These are phyloP conservation scores for Ophiostoma pallidulum DNA, from an alignment of 2,329 filamentous ascomycete species.

Conservation along the genomic window DNA sequence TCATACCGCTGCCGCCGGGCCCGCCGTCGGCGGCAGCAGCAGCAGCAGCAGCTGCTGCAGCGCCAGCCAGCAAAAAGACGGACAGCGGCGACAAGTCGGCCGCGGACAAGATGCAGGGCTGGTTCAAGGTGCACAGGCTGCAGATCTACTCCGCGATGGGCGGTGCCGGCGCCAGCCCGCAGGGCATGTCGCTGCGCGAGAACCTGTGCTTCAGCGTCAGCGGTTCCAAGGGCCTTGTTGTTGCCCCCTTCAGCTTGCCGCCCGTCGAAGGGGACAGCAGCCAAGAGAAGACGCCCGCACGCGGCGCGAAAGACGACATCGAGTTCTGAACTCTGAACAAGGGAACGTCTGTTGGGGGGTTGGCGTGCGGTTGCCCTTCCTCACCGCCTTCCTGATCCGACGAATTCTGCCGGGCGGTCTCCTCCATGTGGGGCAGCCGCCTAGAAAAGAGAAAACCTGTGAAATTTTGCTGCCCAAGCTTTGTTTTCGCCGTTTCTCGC, in stretches of 20 bases:
- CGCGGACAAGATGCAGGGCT: constrained; percentile 74
- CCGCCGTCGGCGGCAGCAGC: constrained; percentile 10
- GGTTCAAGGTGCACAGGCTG: constrained; percentile 72
- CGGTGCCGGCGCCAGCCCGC: constrained; percentile 64
- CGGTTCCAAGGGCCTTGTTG: constrained; percentile 66
- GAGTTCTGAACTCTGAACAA: constrained; percentile 50
- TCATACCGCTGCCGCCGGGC: constrained; percentile 58
- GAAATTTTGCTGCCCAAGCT: constrained; percentile 9
- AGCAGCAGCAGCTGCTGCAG: neutral
- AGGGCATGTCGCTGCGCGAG: constrained; percentile 60
- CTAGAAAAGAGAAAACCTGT: constrained; percentile 2
- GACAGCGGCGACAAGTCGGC: constrained; percentile 25
- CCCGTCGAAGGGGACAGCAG: constrained; percentile 66
- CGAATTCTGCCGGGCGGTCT: neutral
- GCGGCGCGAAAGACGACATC: constrained; percentile 56
- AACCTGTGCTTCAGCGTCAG: constrained; percentile 89
- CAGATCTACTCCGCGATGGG: constrained; percentile 84
- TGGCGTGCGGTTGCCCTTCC: too few relatives aligned
- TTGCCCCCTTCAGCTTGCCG: constrained; percentile 82
- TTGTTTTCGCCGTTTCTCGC: neutral
- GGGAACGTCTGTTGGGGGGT: too few relatives aligned
- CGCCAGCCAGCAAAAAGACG: constrained; percentile 23
- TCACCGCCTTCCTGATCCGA: constrained; percentile 15
- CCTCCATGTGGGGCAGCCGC: neutral
- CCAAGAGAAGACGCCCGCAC: constrained; percentile 32